phyloP scores from a whole-genome alignment of 169 alveolate genomes.

The Eimeria sp. region DNA sequence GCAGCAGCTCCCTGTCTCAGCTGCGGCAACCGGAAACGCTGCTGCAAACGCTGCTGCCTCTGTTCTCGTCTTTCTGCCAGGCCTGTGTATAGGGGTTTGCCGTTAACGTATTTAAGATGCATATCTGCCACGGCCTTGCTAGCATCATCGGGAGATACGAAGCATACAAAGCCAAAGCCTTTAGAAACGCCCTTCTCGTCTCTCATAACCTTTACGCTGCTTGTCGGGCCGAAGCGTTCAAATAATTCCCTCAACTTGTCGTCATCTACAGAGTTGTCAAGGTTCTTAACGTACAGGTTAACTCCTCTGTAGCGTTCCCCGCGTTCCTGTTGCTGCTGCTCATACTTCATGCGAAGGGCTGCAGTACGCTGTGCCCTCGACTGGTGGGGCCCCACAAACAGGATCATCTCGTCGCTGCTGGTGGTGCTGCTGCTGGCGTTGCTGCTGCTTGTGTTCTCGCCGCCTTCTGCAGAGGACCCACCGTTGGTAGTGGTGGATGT shows the following conservation, averaged over 20 bases:
- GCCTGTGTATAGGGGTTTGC: constrained; percentile 97
- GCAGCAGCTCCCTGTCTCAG: constrained; percentile 83
- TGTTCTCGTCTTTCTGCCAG: constrained; percentile 96
- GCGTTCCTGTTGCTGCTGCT: constrained; percentile 86
- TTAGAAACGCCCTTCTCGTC: constrained; percentile 96
- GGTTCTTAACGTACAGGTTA: constrained; percentile 95
- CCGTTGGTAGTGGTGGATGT: background rate
- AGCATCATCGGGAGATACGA: constrained; percentile 97
- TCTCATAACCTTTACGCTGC: constrained; percentile 96
- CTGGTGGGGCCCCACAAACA: constrained; percentile 95
- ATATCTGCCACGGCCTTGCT: constrained; percentile 98
- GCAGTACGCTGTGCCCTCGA: constrained; percentile 94
- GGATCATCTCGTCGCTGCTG: constrained; percentile 87
- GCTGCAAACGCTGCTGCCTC: constrained; percentile 94
- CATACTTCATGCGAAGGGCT: constrained; percentile 92
- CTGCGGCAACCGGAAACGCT: constrained; percentile 91
- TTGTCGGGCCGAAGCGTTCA: constrained; percentile 95
- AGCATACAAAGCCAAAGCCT: constrained; percentile 99
- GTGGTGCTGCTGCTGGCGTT: constrained; percentile 69
- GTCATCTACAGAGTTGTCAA: constrained; percentile 95
- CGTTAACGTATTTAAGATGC: constrained; percentile 94
- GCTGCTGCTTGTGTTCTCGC: constrained; percentile 3
- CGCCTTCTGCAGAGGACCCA: constrained; percentile 20
- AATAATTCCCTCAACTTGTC: constrained; percentile 92
- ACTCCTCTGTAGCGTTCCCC: constrained; percentile 92